Conservation (phyloP, 2,329 filamentous ascomycete species). For the Phoma herbarum region DNA sequence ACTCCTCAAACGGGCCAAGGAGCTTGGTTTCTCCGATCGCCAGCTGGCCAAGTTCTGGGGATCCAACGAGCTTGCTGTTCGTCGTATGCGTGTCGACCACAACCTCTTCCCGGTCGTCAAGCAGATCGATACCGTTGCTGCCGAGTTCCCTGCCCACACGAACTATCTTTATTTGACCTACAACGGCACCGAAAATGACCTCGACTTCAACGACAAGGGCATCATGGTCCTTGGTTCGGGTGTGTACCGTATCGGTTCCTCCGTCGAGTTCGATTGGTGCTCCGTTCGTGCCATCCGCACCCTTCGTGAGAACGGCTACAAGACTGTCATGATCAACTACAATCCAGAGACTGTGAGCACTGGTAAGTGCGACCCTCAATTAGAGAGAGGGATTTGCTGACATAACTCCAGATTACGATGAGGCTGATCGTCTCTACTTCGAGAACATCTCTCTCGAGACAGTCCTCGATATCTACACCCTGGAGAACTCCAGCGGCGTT, state of each 20-base stretch:
- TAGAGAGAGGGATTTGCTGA: neutral
- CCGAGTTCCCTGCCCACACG: slow-evolving; percentile 91
- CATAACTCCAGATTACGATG: slow-evolving; percentile 89
- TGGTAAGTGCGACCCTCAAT: neutral
- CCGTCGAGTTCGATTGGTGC: slow-evolving; percentile 99
- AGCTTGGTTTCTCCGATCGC: slow-evolving; percentile 91
- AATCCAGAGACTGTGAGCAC: neutral
- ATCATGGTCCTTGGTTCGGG: slow-evolving; percentile 96
- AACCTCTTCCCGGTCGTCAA: slow-evolving; percentile 91
- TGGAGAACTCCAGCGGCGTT: slow-evolving; percentile 84
- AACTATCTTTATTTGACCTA: slow-evolving; percentile 98
- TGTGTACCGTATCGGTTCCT: slow-evolving; percentile 96
- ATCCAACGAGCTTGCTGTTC: slow-evolving; percentile 91
- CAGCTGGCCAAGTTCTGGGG: slow-evolving; percentile 94
- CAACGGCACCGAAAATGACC: slow-evolving; percentile 86
- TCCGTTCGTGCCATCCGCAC: slow-evolving; percentile 94
- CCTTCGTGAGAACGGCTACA: slow-evolving; percentile 81
- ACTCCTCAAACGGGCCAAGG: slow-evolving; percentile 84
- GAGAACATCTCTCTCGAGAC: slow-evolving; percentile 94
- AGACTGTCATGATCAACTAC: slow-evolving; percentile 69
- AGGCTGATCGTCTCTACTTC: slow-evolving; percentile 94
- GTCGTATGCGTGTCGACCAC: slow-evolving; percentile 82
- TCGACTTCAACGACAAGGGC: slow-evolving; percentile 86
- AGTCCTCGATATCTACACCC: slow-evolving; percentile 89
- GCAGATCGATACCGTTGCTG: slow-evolving; percentile 98